Base-by-base conservation (phyloP, 805 yeast genomes). In the Ogataea pilisensis region DNA sequence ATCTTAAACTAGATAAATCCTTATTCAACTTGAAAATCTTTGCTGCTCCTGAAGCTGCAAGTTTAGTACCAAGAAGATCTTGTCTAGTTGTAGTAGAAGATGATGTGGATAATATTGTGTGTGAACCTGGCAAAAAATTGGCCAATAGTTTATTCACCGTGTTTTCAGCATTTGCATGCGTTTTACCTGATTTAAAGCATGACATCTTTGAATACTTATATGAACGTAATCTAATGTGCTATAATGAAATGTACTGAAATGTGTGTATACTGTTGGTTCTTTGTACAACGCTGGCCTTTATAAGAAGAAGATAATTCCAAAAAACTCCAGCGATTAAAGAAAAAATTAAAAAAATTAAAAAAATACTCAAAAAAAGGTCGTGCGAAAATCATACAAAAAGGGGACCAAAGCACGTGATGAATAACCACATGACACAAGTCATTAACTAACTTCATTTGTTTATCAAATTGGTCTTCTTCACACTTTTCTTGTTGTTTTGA, bases 401-500 rank as follows among this genome's bases (percentile, higher is more conserved):
- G n/a, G n/a, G n/a, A n/a, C n/a, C n/a, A n/a, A 22, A 22, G 11
- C 26, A 22, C 26, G 26, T 22, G 26, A 22, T 11, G 7, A 22
- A 22, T 22, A 22, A 22, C 11, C 26, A 22, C 26, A 22, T 22
- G 26, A 22, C n/a, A n/a, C n/a, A n/a, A n/a, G n/a, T n/a, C n/a
- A n/a, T n/a, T n/a, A n/a, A n/a, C n/a, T n/a, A n/a, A n/a, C n/a
- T n/a, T n/a, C n/a, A n/a, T n/a, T n/a, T n/a, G n/a, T n/a, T n/a
- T n/a, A n/a, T n/a, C n/a, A n/a, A n/a, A n/a, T n/a, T n/a, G n/a
- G n/a, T n/a, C n/a, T n/a, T n/a, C n/a, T n/a, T 37, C 28, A 43
- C 11, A 48, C n/a, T 27, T 34, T 61, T 46, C 82, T 63, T 0
- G 82, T 78, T 13, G 72, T 66, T 46, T 63, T 64, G 64, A 78